These are phyloP conservation scores for Emergomyces pasteurianus DNA, from an alignment of 2,329 filamentous ascomycete species.

Conservation along the genomic window DNA sequence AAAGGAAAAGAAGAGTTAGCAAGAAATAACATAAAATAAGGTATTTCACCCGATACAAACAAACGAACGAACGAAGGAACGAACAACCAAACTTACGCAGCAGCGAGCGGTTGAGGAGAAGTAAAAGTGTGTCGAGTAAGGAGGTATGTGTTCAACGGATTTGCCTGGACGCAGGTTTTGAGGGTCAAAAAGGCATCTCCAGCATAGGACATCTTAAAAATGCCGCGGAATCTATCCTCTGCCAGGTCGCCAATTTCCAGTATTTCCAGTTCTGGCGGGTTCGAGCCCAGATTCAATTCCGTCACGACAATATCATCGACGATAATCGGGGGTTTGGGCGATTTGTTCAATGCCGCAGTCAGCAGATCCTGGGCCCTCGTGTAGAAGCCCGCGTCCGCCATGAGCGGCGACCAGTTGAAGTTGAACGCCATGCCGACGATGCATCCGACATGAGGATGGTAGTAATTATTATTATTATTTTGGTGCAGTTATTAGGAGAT, in stretches of 20 bases:
- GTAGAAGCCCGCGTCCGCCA: constrained; percentile 86
- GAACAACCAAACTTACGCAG: constrained; percentile 40
- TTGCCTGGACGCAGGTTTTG: constrained; percentile 93
- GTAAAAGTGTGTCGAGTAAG: constrained; percentile 85
- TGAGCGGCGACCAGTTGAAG: constrained; percentile 99
- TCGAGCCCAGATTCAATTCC: constrained; percentile 90
- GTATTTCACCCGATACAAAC: too few species aligned
- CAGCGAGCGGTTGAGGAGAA: constrained; percentile 82
- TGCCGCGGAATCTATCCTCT: constrained; percentile 91
- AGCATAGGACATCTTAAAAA: constrained; percentile 98
- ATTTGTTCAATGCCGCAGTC: constrained; percentile 92
- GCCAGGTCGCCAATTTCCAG: constrained; percentile 95
- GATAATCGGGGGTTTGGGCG: constrained; percentile 94
- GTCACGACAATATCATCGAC: constrained; percentile 98
- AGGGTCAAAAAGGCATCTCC: constrained; percentile 92
- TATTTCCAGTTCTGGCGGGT: constrained; percentile 91
- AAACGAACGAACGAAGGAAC: too few species aligned
- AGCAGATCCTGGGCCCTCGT: constrained; percentile 85
- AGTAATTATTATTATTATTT: too few species aligned
- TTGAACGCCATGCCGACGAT: constrained; percentile 80
- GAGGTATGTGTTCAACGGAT: constrained; percentile 91
- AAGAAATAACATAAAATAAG: too few species aligned
- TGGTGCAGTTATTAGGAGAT: background rate
- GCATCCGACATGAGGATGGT: constrained; percentile 2
- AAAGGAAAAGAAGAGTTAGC: too few species aligned